Base-by-base conservation (phyloP, 306 rosid genomes). In the Vigna radiata region DNA sequence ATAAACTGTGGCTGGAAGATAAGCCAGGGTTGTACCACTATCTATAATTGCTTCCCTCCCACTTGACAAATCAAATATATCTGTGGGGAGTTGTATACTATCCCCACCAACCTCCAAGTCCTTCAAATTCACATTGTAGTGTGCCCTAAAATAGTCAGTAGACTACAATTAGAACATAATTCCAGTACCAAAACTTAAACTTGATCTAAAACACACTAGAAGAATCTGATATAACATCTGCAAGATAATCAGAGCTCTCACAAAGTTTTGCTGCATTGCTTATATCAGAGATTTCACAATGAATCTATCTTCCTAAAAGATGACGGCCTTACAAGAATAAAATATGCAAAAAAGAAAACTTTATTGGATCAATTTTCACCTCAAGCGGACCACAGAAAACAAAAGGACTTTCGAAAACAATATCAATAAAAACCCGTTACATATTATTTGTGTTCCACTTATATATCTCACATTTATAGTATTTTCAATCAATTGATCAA, bases 21-120 rank as follows among this genome's bases (percentile, higher is more conserved):
- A 96, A 83, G 93, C 96, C 85, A 96, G 83, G 56, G 99, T 96
- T 69, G 99, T 93, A 65, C 99, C 99, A 69, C 99, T 96, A 76
- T 96, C 99, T 55, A 96, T 87, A 53, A 93, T 86, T 29, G 94
- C 86, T 89, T 85, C 90, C 73, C 75, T 88, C 62, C 78, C 83
- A 65, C 14, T 69, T 85, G 84, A 85, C 66, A 85, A 29, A 52
- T 74, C 90, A 77, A 91, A 91, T 56, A 83, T 56, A 82, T 89
- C 91, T 11, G 82, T 47, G 43, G 97, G 91, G 74, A 96, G 89
- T 33, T 81, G 21, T 67, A 96, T 65, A 83, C 69, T 15, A 3
- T 87, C 91, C 63, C 82, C 81, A 70, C 78, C 91, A 39, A 93
- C 96, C 87, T 89, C 90, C 84, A 96, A 54, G 25, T 85, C 88